phyloP scores from a whole-genome alignment of 2,329 filamentous ascomycete species.

The Drechslerella coelobrocha region DNA sequence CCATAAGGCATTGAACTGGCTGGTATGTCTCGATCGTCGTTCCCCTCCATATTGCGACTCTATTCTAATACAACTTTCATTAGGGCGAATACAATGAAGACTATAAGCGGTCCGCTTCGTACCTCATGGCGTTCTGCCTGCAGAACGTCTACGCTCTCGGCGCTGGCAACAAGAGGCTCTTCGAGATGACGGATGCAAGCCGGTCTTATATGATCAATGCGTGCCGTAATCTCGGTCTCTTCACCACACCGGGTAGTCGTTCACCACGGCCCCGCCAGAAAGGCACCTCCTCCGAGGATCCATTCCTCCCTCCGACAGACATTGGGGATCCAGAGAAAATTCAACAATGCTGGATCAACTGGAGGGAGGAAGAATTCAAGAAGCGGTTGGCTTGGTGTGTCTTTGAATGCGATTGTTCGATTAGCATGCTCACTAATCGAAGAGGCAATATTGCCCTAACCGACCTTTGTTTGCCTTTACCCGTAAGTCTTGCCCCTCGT shows the following conservation, averaged over 20 bases:
- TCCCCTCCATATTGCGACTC: neutral
- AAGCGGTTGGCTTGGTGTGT: conserved; percentile 55
- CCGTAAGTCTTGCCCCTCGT: conserved; percentile 22
- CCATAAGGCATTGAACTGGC: conserved; percentile 53
- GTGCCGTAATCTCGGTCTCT: conserved; percentile 54
- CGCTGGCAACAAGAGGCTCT: conserved; percentile 54
- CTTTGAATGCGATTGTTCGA: conserved; percentile 54
- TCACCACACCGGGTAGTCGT: conserved; percentile 42
- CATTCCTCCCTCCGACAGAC: conserved; percentile 32
- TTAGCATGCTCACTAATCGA: conserved; percentile 54
- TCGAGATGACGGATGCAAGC: conserved; percentile 55
- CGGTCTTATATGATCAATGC: conserved; percentile 54
- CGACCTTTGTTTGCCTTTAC: conserved; percentile 53
- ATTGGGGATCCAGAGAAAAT: conserved; percentile 50
- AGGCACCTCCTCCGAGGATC: conserved; percentile 39
- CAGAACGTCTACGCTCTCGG: conserved; percentile 54
- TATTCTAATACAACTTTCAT: conserved; percentile 3
- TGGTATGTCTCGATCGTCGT: conserved; percentile 49
- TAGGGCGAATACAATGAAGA: conserved; percentile 54
- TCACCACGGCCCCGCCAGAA: conserved; percentile 30
- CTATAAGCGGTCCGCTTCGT: conserved; percentile 54
- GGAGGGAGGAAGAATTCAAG: conserved; percentile 53
- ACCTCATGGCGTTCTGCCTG: conserved; percentile 54
- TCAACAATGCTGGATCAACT: conserved; percentile 52
- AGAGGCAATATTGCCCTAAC: conserved; percentile 54